Evolutionary conservation across 306 rosid species (phyloP).

Genomic region (Prunus mongolica): DNA sequence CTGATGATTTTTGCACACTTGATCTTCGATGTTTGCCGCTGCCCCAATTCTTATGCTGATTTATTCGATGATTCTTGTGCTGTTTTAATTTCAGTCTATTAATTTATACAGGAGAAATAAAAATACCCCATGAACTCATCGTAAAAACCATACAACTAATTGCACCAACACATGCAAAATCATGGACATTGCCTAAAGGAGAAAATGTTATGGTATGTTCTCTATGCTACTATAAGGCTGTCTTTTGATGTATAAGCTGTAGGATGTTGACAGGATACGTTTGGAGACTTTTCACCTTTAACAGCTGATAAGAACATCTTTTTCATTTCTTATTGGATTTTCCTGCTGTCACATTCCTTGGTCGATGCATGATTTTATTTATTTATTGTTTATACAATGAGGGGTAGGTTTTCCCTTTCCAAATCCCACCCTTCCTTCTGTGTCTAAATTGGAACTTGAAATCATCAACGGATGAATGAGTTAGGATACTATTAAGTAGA

Average conservation of each 20-base stretch:
- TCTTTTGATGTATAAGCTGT: neutral
- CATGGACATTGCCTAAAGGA: neutral
- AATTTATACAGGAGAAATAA: neutral
- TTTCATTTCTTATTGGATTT: neutral
- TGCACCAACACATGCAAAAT: slow-evolving; percentile 8
- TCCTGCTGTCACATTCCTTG: too few relatives aligned
- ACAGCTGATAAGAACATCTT: neutral
- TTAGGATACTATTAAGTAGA: neutral
- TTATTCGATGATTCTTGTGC: neutral
- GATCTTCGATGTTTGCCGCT: neutral
- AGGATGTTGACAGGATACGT: neutral
- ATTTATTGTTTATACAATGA: neutral
- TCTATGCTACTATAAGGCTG: neutral
- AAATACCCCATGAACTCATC: neutral
- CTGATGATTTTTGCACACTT: neutral
- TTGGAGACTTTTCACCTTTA: slow-evolving; percentile 5
- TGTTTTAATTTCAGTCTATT: neutral
- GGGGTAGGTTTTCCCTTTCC: neutral
- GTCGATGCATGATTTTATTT: neutral
- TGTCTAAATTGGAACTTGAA: neutral
- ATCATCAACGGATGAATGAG: neutral
- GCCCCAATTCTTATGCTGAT: neutral
- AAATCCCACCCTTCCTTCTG: neutral
- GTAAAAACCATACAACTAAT: neutral
- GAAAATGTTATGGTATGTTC: neutral